Evolutionary conservation across 371 early-diverging fungal species (phyloP).

Genomic region (Mucor piriformis): DNA sequence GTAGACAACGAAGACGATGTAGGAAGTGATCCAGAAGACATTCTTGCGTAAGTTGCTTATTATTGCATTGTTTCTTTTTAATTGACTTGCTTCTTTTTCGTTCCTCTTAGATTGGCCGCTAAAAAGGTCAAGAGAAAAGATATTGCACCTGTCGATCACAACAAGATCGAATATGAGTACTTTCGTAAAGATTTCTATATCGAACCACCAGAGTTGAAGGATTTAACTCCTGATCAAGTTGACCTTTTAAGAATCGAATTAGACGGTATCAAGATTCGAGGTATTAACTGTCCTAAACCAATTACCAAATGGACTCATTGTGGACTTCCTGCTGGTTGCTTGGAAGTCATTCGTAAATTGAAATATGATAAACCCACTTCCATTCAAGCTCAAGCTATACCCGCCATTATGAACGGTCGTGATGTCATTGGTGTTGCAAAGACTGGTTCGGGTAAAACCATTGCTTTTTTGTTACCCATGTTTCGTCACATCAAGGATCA

Average conservation of each 20-base stretch:
- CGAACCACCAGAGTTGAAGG: slow-evolving; percentile 90
- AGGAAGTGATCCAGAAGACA: slow-evolving; percentile 73
- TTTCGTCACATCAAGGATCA: slow-evolving; percentile 97
- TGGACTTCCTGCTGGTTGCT: slow-evolving; percentile 78
- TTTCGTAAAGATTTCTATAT: slow-evolving; percentile 97
- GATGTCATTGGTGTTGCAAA: slow-evolving; percentile 99
- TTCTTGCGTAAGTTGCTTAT: slow-evolving; percentile 64
- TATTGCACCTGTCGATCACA: slow-evolving; percentile 88
- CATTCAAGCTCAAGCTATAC: slow-evolving; percentile 98
- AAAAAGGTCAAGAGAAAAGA: slow-evolving; percentile 91
- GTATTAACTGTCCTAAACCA: slow-evolving; percentile 90
- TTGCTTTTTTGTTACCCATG: slow-evolving; percentile 96
- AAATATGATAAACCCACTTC: slow-evolving; percentile 91
- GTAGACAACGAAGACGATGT: slow-evolving; percentile 50
- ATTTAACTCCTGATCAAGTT: slow-evolving; percentile 85
- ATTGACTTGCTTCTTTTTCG: neutral
- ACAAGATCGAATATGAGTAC: slow-evolving; percentile 80
- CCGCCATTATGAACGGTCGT: slow-evolving; percentile 96
- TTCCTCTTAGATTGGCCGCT: slow-evolving; percentile 64
- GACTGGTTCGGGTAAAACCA: slow-evolving; percentile 98
- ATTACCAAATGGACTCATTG: slow-evolving; percentile 95
- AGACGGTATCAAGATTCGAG: slow-evolving; percentile 94
- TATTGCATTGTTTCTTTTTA: slow-evolving; percentile 7
- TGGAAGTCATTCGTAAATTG: slow-evolving; percentile 77
- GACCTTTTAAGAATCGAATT: slow-evolving; percentile 81